Evolutionary conservation across 768 basidiomycete species (phyloP).

Genomic region (Psilocybe cubensis): DNA sequence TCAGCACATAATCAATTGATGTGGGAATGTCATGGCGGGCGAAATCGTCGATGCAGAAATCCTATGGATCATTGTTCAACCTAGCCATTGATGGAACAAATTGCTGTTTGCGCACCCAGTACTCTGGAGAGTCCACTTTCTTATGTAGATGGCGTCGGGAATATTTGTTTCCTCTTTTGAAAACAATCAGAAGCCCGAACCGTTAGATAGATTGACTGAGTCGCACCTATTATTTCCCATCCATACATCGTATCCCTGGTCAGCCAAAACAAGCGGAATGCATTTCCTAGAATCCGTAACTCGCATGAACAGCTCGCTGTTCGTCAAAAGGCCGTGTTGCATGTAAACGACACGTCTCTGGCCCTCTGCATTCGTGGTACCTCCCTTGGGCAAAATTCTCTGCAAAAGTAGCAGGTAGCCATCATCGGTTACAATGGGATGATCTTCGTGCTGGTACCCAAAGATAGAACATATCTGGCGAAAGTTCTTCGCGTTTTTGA

Average conservation of each 20-base stretch:
- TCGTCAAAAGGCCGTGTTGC: constrained; percentile 22
- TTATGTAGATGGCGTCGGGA: constrained; percentile 14
- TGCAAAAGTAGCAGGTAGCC: constrained; percentile 20
- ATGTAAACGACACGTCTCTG: constrained; percentile 15
- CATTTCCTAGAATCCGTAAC: constrained; percentile 13
- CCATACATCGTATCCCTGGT: constrained; percentile 23
- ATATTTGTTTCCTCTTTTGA: constrained; percentile 23
- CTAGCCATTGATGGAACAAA: not conserved
- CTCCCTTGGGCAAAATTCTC: constrained; percentile 8
- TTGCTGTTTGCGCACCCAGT: constrained; percentile 13
- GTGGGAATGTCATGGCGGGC: constrained; percentile 21
- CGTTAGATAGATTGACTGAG: not conserved
- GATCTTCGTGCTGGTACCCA: constrained; percentile 20
- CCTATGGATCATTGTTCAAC: not conserved
- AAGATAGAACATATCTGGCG: constrained; percentile 16
- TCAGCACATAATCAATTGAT: constrained; percentile 18
- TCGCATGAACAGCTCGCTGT: constrained; percentile 21
- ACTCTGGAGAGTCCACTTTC: constrained; percentile 10
- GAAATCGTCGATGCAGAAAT: constrained; percentile 22
- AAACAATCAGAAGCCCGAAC: not conserved
- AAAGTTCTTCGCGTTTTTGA: constrained; percentile 15
- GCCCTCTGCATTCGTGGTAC: not conserved
- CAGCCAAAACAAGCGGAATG: constrained; percentile 18
- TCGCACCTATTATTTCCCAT: constrained; percentile 22
- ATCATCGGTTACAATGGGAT: constrained; percentile 21